phyloP scores from a whole-genome alignment of 495 filamentous ascomycete species.

The Penicillium dipodomyicola region DNA sequence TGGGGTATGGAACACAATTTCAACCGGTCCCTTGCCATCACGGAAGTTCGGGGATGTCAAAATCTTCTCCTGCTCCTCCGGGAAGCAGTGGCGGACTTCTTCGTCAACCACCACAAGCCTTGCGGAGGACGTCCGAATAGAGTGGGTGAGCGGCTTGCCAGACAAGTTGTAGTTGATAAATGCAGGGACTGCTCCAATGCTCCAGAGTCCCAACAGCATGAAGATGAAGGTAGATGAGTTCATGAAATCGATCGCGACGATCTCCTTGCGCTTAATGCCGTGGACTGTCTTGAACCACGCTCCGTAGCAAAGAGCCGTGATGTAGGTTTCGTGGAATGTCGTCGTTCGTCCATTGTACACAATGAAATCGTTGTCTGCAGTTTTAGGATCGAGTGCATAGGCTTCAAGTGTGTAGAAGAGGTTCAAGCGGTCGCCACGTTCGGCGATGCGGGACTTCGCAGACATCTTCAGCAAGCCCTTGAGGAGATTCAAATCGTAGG shows the following conservation, averaged over 20 bases:
- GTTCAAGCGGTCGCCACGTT: slow-evolving; percentile 61
- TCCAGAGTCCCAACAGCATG: slow-evolving; percentile 83
- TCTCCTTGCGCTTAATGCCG: slow-evolving; percentile 67
- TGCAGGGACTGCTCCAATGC: slow-evolving; percentile 83
- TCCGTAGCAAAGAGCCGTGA: slow-evolving; percentile 72
- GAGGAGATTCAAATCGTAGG: slow-evolving; percentile 62
- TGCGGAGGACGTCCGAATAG: slow-evolving; percentile 67
- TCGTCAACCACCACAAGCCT: slow-evolving; percentile 73
- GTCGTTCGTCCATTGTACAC: slow-evolving; percentile 72
- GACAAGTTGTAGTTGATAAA: slow-evolving; percentile 92
- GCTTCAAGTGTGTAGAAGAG: slow-evolving; percentile 79
- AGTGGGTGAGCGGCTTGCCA: slow-evolving; percentile 75
- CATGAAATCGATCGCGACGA: slow-evolving; percentile 86
- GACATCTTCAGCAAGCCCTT: slow-evolving; percentile 43
- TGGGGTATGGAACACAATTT: slow-evolving; percentile 60
- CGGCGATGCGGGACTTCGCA: slow-evolving; percentile 39
- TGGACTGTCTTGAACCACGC: slow-evolving; percentile 75
- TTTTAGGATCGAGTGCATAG: slow-evolving; percentile 56
- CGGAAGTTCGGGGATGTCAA: slow-evolving; percentile 44
- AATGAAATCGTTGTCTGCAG: slow-evolving; percentile 60
- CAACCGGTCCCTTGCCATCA: slow-evolving; percentile 50
- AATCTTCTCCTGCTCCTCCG: slow-evolving; percentile 43
- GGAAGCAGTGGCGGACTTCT: slow-evolving; percentile 55
- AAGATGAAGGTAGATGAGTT: slow-evolving; percentile 84
- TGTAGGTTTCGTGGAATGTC: slow-evolving; percentile 80